phyloP scores from a whole-genome alignment of 768 basidiomycete genomes.

The Neoboletus magnificus region DNA sequence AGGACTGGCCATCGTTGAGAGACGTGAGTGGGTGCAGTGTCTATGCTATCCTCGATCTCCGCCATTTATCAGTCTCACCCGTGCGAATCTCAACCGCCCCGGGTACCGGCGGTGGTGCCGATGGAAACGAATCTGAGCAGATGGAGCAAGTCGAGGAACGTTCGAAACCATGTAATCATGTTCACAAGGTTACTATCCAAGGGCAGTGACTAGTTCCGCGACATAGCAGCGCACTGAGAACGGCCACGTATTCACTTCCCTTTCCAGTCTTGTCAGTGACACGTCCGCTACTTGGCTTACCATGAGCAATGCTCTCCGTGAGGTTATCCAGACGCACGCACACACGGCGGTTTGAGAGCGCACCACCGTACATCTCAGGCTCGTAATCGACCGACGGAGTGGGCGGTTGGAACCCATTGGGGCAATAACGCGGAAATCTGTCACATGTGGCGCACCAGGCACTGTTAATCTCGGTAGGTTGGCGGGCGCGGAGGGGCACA shows the following conservation, averaged over 20 bases:
- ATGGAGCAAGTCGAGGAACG: constrained; percentile 7
- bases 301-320: background rate
- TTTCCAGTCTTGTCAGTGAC: constrained; percentile 9
- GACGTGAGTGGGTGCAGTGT: background rate
- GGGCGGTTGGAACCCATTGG: background rate
- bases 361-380: background rate
- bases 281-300: background rate
- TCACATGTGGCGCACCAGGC: background rate
- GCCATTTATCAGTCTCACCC: constrained; percentile 21
- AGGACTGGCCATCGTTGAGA: constrained; percentile 36
- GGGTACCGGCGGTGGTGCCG: background rate
- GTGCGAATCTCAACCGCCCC: constrained; percentile 23
- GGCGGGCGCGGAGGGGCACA: background rate
- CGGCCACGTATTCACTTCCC: background rate
- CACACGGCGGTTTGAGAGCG: background rate
- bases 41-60: background rate
- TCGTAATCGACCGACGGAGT: background rate
- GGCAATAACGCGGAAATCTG: background rate
- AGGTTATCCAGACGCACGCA: background rate
- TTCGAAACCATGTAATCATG: constrained; percentile 9
- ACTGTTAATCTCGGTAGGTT: constrained; percentile 1
- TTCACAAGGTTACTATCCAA: background rate
- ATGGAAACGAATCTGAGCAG: background rate
- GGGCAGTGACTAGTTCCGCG: constrained; percentile 5
- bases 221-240: constrained; percentile 12